Percentiles rank a stretch among this genome's conserved stretches.
phyloP scores from a whole-genome alignment of 306 rosid genomes.

The Benincasa hispida region DNA sequence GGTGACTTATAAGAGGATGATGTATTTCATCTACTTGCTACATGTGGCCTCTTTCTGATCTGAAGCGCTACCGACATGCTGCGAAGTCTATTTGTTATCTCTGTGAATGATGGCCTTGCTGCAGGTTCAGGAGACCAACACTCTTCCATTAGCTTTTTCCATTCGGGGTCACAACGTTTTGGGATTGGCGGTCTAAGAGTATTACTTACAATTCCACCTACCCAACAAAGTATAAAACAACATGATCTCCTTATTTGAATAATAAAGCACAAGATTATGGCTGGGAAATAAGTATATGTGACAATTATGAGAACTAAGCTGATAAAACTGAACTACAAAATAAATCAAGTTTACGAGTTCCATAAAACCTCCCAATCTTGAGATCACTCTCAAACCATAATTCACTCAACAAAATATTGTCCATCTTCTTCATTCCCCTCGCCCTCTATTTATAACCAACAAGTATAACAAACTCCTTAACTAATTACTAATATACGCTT shows the following conservation, averaged over 20 bases:
- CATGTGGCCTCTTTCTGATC: conserved; percentile 28
- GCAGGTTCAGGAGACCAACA: conserved; percentile 83
- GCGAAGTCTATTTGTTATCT: conserved; percentile 55
- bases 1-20: not conserved
- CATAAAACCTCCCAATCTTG: too few relatives aligned
- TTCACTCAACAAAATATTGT: too few relatives aligned
- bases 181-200: conserved; percentile 83
- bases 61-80: conserved; percentile 49
- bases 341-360: too few relatives aligned
- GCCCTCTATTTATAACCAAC: too few relatives aligned
- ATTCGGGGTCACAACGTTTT: conserved; percentile 67
- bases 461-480: too few relatives aligned
- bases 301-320: not conserved
- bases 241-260: conserved; percentile 6
- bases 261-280: not conserved
- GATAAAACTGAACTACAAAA: too few relatives aligned
- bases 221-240: conserved; percentile 10
- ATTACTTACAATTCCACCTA: conserved; percentile 85
- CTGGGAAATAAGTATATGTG: not conserved
- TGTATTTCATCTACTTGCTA: not conserved
- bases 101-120: conserved; percentile 66
- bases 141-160: conserved; percentile 80
- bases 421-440: too few relatives aligned
- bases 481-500: too few relatives aligned
- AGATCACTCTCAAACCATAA: too few relatives aligned